phyloP scores from a whole-genome alignment of 106 monocot species.

The Platanthera guangdongensis region DNA sequence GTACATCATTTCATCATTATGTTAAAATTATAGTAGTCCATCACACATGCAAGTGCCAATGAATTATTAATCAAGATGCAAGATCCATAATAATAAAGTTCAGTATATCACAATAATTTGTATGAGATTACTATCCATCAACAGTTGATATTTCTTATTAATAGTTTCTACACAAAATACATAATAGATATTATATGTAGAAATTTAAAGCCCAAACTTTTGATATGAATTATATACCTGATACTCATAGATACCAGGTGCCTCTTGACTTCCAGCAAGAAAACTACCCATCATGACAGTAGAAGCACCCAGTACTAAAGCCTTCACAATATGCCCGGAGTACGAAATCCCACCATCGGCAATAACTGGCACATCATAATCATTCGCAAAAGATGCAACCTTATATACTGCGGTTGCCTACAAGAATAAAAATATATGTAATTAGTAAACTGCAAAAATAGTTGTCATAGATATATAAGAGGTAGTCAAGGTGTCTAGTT shows the following conservation, averaged over 20 bases:
- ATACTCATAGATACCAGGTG: slow-evolving; percentile 72
- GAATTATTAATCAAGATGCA: neutral
- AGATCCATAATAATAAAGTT: neutral
- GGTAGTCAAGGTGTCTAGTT: neutral
- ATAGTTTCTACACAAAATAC: neutral
- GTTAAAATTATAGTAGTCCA: too few relatives aligned
- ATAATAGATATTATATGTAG: neutral
- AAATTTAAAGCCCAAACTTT: neutral
- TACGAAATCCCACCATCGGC: slow-evolving; percentile 93
- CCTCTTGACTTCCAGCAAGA: slow-evolving; percentile 81
- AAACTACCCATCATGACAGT: slow-evolving; percentile 98
- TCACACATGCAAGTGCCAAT: neutral
- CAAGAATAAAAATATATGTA: slow-evolving; percentile 5
- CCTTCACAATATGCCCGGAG: slow-evolving; percentile 96
- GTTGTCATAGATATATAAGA: neutral
- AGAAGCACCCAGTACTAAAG: slow-evolving; percentile 77
- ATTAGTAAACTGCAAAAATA: neutral
- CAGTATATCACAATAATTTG: neutral
- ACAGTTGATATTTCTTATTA: neutral
- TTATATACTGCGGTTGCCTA: slow-evolving; percentile 93
- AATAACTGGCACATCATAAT: slow-evolving; percentile 75
- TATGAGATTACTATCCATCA: neutral
- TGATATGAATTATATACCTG: slow-evolving; percentile 33
- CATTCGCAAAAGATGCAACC: slow-evolving; percentile 68
- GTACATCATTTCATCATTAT: too few relatives aligned